Base-by-base conservation (phyloP, 768 basidiomycete species). In the Royoungia palumana region DNA sequence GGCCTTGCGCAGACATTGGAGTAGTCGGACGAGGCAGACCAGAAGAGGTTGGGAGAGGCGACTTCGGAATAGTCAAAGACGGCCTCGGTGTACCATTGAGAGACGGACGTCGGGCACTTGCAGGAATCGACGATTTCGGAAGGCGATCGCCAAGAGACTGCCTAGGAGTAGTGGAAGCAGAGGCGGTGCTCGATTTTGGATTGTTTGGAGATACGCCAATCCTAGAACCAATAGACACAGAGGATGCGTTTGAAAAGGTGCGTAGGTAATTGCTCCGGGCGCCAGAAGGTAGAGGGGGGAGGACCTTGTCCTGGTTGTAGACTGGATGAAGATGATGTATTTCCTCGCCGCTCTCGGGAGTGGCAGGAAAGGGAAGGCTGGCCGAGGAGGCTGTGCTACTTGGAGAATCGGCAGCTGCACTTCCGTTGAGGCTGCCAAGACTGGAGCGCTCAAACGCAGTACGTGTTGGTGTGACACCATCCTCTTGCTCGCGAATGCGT, bases 241-340 rank as follows among this genome's bases (percentile, higher is more conserved):
- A 65, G 38, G 53, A 69, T 13, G 54, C 46, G 66, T 17, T 75
- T 34, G 40, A 69, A 62, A 62, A 74, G 69, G 46, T 73, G 58
- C 66, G 61, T 6, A 64, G 52, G 37, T 62, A 61, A 37, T 62
- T 67, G 27, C 45, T 47, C 38, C 40, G 58, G 4, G 3, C 12
- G 2, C 20, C 5, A 0, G 50, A 19, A 41, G 69, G 63, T n/a
- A 70, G 56, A 25, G 69, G 66, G 0, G 69, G 69, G 6, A 70
- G 62, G 0, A 47, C 46, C 53, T 70, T 70, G 46, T 70, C 65
- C 13, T 62, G 54, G 21, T 67, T 49, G 28, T 54, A 57, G 0
- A 17, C 3, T 13, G 48, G 13, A 2, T 51, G 56, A 0, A 42
- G 35, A 10, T 51, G 56, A 7, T 50, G 12, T 3, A 54, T 44